Percentiles rank a stretch among this genome's conserved stretches.
These are phyloP conservation scores for Fusarium torreyae DNA, from an alignment of 2,329 filamentous ascomycete genomes.

Conservation along the genomic window DNA sequence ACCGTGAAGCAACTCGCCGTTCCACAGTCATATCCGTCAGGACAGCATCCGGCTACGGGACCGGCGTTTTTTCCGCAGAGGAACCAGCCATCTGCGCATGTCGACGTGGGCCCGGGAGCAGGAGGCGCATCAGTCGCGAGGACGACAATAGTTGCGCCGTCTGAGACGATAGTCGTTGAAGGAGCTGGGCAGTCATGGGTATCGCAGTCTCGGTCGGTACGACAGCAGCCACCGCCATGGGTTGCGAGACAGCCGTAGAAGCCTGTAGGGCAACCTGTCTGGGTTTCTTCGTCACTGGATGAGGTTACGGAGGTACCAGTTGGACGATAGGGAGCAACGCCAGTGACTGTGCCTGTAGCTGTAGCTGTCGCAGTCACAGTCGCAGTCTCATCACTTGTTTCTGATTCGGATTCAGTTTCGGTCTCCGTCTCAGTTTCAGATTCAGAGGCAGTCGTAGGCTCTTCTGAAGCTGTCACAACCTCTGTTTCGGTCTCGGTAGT, in stretches of 20 bases:
- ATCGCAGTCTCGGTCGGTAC: slow-evolving; percentile 87
- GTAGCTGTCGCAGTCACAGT: slow-evolving; percentile 53
- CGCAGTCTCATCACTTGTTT: slow-evolving; percentile 41
- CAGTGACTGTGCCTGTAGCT: slow-evolving; percentile 56
- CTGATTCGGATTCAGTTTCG: slow-evolving; percentile 4
- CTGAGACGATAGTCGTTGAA: slow-evolving; percentile 74
- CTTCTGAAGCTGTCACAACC: slow-evolving; percentile 46
- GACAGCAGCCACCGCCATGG: slow-evolving; percentile 88
- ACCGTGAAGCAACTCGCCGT: slow-evolving; percentile 77
- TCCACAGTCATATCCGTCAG: slow-evolving; percentile 81
- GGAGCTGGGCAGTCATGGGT: slow-evolving; percentile 81
- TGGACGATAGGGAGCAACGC: slow-evolving; percentile 64
- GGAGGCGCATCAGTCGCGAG: slow-evolving; percentile 66
- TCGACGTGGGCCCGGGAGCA: slow-evolving; percentile 57
- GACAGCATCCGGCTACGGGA: slow-evolving; percentile 87
- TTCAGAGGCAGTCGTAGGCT: slow-evolving; percentile 21
- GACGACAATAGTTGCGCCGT: slow-evolving; percentile 80
- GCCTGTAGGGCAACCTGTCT: slow-evolving; percentile 80
- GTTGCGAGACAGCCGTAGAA: slow-evolving; percentile 93
- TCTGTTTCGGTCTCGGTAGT: slow-evolving; percentile 56
- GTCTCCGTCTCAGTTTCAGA: slow-evolving; percentile 2
- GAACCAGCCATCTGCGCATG: slow-evolving; percentile 86
- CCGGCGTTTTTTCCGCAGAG: slow-evolving; percentile 72
- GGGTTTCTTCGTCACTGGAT: slow-evolving; percentile 53
- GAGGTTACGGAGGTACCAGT: slow-evolving; percentile 57